Evolutionary conservation across 495 filamentous ascomycete species (phyloP).

Genomic region (Neurospora sp.): DNA sequence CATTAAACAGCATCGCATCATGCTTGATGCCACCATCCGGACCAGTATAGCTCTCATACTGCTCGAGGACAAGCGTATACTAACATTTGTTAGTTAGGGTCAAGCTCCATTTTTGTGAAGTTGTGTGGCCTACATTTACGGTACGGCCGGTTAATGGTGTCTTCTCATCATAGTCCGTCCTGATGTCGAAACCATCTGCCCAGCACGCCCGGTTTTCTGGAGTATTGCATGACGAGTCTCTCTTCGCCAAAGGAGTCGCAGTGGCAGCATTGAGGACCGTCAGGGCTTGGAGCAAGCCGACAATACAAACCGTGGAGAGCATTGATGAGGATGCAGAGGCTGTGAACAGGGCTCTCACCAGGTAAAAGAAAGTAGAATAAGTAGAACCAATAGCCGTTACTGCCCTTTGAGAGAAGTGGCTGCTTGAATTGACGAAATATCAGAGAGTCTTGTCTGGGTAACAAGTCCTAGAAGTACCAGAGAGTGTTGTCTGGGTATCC

Average conservation of each 20-base stretch:
- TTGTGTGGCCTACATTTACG: not conserved
- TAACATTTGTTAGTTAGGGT: not conserved
- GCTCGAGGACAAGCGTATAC: not conserved
- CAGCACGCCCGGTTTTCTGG: not conserved
- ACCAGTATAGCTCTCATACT: not conserved
- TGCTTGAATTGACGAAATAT: not conserved
- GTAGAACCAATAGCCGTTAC: not conserved
- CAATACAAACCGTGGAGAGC: not conserved
- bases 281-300: not conserved
- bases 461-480: not conserved
- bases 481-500: not conserved
- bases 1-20: constrained; percentile 2
- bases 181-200: not conserved
- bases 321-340: not conserved
- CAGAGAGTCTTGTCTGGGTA: not conserved
- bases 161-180: not conserved
- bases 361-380: not conserved
- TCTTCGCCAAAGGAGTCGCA: not conserved
- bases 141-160: not conserved
- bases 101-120: not conserved
- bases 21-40: not conserved
- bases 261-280: not conserved
- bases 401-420: not conserved
- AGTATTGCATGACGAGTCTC: not conserved
- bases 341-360: not conserved